Evolutionary conservation across 352 stramenopile species (phyloP).

Genomic region (Pythium pyrilobum): DNA sequence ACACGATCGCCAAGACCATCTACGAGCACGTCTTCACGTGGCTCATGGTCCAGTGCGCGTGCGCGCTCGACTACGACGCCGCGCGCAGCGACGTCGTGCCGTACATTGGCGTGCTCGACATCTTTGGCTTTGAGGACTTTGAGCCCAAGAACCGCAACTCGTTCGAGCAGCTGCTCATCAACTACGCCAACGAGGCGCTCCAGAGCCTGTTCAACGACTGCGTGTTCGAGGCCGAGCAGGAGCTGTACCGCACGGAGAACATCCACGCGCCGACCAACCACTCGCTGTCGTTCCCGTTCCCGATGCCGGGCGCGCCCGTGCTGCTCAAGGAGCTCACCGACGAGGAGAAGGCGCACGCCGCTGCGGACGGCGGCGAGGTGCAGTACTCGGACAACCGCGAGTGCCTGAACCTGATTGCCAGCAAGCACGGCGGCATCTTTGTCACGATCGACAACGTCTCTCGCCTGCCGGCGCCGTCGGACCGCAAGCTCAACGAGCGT

Average conservation of each 20-base stretch:
- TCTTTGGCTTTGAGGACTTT: slow-evolving; percentile 92
- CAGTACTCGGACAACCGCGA: slow-evolving; percentile 83
- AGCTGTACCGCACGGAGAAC: slow-evolving; percentile 76
- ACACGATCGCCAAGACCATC: slow-evolving; percentile 88
- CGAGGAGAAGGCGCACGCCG: slow-evolving; percentile 32
- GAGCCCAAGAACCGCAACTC: slow-evolving; percentile 86
- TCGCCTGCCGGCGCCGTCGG: slow-evolving; percentile 78
- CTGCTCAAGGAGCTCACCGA: slow-evolving; percentile 30
- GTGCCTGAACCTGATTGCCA: slow-evolving; percentile 81
- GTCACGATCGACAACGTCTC: slow-evolving; percentile 83
- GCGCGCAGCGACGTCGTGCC: slow-evolving; percentile 73
- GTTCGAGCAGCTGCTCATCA: slow-evolving; percentile 91
- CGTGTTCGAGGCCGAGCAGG: slow-evolving; percentile 84
- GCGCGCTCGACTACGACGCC: slow-evolving; percentile 75
- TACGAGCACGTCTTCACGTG: slow-evolving; percentile 88
- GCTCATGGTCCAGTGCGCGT: slow-evolving; percentile 83
- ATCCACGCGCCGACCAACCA: slow-evolving; percentile 83
- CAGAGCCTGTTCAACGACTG: slow-evolving; percentile 89
- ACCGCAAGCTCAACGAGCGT: slow-evolving; percentile 83
- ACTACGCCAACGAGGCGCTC: slow-evolving; percentile 90
- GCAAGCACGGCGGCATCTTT: slow-evolving; percentile 75
- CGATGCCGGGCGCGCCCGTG: slow-evolving; percentile 32
- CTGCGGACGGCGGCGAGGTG: slow-evolving; percentile 43
- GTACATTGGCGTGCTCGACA: slow-evolving; percentile 90
- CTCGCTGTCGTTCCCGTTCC: slow-evolving; percentile 71